Base-by-base conservation (phyloP, 2,329 filamentous ascomycete genomes). In the Aureobasidium zeae region DNA sequence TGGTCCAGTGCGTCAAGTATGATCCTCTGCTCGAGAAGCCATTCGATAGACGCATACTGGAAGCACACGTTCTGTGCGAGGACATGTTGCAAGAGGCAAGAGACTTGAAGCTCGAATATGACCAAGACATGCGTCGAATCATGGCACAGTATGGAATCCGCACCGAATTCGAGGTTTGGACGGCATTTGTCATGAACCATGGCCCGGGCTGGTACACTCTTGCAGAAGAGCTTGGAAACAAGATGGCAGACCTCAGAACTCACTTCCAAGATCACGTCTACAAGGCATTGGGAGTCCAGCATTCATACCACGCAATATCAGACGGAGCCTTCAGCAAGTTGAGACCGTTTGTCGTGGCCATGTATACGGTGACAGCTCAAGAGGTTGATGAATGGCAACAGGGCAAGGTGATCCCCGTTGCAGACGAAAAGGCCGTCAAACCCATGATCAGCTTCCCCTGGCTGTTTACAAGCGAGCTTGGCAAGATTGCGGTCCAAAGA, bases 401-500 rank as follows among this genome's bases (percentile, higher is more conserved):
- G 15, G 73, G 78, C 25, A 58, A 60, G 2, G 45, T 58, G n/a
- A 63, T 53, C 57, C 10, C 58, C 63, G 16, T 58, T 64, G 55
- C 64, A 62, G 9, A 55, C 68, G 2, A 46, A 12, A 12, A 12
- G 7, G 67, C 67, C 7, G 64, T 67, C 2, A 81, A 87, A 71
- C 89, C 91, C 0, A 67, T 96, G 7, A 91, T 95, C 53, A 91
- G 82, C 47, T 96, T 95, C 54, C 89, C 91, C 0, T 98, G 91
- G 91, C 68, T 96, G 2, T 94, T 96, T 51, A 71, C 79, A 10
- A 71, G 73, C 32, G 74, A 86, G 47, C 68, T 94, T 3, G 80
- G 82, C 1, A 71, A 72, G 35, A 79, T 94, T 53, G 83, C 82
- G 4, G 42, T 20, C 21, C 44, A 8, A 5, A 10, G 30, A 13